Evolutionary conservation across 306 rosid species (phyloP), one percentile per base, ranked within the genome.

Genomic region (Citrullus amarus): DNA sequence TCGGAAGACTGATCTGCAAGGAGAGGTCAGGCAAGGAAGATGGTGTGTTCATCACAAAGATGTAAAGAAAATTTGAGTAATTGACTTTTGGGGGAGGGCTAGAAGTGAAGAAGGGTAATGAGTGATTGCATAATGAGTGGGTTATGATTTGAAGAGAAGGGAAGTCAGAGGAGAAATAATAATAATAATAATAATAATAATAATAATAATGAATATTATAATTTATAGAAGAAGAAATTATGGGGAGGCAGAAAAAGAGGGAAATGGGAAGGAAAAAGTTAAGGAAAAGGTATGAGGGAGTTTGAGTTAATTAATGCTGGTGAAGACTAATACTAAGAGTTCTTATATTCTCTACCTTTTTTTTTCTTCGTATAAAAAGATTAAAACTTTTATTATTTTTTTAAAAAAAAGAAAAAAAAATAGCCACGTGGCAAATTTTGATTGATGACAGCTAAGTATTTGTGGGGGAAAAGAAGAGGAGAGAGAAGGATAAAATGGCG

Each of bases 91-190:
- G 6, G 17, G 17, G 2, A 48, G 10, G 6, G 32, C 2, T 60
- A 61, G 68, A 61, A 39, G 60, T 17, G 70, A 25, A 76, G 70
- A 25, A 76, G 66, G 72, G 76, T 28, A 73, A 79, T 73, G 25
- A 60, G 86, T 88, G 91, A 88, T 90, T 90, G 84, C 69, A 90
- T 87, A 79, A 91, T 92, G 97, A 89, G 96, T 92, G 86, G 70
- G 75, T 85, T 62, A 91, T 95, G 96, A 95, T 89, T 89, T 86
- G 75, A 75, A 5, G 82, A 53, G 82, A 53, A 65, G 72, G 57
- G 53, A 50, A 50, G 66, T 59, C 16, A 28, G 66, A 59, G 36
- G 30, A 11, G 55, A 14, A 50, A 50, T 2, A 50, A 50, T 14
- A 13, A 50, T 50, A 13, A 50, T 50, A 13, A 50, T 50, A 13